Evolutionary conservation across 352 stramenopile species (phyloP).

Genomic region (Phytophthora vignae): DNA sequence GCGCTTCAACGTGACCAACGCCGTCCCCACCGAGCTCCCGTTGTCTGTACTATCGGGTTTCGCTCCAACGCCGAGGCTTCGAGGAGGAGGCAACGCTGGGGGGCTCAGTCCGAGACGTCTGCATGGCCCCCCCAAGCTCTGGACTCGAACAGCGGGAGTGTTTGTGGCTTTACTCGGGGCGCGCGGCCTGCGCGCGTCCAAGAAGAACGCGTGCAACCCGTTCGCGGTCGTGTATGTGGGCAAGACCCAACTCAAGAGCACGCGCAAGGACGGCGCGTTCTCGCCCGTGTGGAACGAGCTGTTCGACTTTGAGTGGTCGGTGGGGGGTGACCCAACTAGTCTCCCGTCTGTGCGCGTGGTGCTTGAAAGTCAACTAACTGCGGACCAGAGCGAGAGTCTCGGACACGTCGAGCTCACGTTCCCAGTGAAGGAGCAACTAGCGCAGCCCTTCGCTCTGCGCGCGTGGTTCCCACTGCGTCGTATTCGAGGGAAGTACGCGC

Average conservation of each 20-base stretch:
- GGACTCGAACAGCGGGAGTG: slow-evolving; percentile 57
- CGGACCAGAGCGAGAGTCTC: slow-evolving; percentile 73
- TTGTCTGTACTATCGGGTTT: slow-evolving; percentile 18
- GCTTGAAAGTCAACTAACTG: slow-evolving; percentile 72
- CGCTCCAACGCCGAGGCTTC: slow-evolving; percentile 15
- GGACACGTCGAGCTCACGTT: slow-evolving; percentile 63
- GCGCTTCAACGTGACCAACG: slow-evolving; percentile 67
- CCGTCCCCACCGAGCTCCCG: slow-evolving; percentile 46
- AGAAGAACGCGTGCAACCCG: slow-evolving; percentile 81
- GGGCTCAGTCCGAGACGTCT: slow-evolving; percentile 10
- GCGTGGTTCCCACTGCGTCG: slow-evolving; percentile 62
- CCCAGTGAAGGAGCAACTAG: slow-evolving; percentile 22
- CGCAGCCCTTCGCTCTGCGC: slow-evolving; percentile 48
- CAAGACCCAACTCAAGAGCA: slow-evolving; percentile 68
- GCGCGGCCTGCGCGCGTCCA: slow-evolving; percentile 56
- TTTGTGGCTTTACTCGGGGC: slow-evolving; percentile 61
- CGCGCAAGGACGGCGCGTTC: slow-evolving; percentile 71
- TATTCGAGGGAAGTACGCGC: slow-evolving; percentile 38
- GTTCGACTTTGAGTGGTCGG: slow-evolving; percentile 77
- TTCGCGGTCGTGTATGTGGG: slow-evolving; percentile 68
- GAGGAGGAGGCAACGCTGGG: slow-evolving; percentile 10
- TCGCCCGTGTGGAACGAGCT: slow-evolving; percentile 79
- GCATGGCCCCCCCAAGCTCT: slow-evolving; percentile 48
- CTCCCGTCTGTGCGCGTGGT: slow-evolving; percentile 45
- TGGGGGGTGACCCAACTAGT: slow-evolving; percentile 9